Evolutionary conservation across 257 asterid genomes (phyloP).

Genomic region (Solanum pinnatisectum): DNA sequence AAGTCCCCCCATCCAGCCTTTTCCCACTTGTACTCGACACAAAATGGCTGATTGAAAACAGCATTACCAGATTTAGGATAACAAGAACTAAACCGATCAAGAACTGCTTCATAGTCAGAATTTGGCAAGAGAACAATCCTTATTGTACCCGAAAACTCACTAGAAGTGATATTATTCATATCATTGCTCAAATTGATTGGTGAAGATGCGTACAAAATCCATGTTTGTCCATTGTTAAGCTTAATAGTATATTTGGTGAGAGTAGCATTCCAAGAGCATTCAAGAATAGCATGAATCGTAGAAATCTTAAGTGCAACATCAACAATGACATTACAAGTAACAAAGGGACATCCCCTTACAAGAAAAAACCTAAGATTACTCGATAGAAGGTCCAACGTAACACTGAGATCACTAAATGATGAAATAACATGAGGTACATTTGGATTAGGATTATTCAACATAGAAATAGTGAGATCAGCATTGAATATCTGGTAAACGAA

Average conservation of each 20-base stretch:
- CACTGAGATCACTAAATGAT: slow-evolving; percentile 48
- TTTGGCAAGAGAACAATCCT: slow-evolving; percentile 56
- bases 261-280: slow-evolving; percentile 30
- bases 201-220: slow-evolving; percentile 65
- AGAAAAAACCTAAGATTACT: slow-evolving; percentile 52
- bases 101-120: slow-evolving; percentile 23
- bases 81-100: slow-evolving; percentile 57
- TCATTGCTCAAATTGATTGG: slow-evolving; percentile 37
- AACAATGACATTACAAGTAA: slow-evolving; percentile 42
- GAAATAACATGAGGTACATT: slow-evolving; percentile 36
- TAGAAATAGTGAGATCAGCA: slow-evolving; percentile 43
- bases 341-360: slow-evolving; percentile 67
- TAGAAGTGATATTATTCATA: slow-evolving; percentile 35
- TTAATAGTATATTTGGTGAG: slow-evolving; percentile 47
- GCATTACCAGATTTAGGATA: slow-evolving; percentile 62
- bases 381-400: slow-evolving; percentile 59
- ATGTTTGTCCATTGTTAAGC: slow-evolving; percentile 62
- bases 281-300: slow-evolving; percentile 58
- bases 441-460: slow-evolving; percentile 27
- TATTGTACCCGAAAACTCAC: slow-evolving; percentile 43
- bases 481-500: slow-evolving; percentile 51
- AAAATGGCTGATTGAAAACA: slow-evolving; percentile 40
- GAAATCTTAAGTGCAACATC: slow-evolving; percentile 38
- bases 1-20: slow-evolving; percentile 70
- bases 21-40: slow-evolving; percentile 62